Conservation (phyloP, 208 protist species). For the Trypanosoma rangeli region DNA sequence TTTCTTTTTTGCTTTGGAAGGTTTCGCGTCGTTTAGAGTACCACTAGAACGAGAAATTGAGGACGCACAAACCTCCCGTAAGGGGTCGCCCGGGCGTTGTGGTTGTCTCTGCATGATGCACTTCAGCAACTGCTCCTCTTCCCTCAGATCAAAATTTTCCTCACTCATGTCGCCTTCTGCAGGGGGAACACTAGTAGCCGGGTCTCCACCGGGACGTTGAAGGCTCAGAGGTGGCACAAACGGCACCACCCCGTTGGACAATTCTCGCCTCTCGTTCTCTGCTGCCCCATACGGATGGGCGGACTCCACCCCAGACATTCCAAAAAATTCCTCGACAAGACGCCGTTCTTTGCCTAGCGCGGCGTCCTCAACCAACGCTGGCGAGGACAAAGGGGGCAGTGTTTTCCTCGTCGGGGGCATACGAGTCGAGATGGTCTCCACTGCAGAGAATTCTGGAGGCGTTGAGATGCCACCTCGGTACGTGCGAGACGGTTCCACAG, state of each 20-base stretch:
- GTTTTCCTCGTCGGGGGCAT: background rate
- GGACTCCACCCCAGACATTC: background rate
- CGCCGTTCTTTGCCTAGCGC: background rate
- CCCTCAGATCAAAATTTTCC: slow-evolving; percentile 18
- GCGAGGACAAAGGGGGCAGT: background rate
- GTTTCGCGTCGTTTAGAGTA: background rate
- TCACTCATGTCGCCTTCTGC: background rate
- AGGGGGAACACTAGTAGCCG: background rate
- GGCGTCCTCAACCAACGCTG: background rate
- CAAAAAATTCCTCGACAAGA: slow-evolving; percentile 3
- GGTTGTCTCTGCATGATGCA: background rate
- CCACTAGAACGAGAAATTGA: background rate
- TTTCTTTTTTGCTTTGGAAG: background rate
- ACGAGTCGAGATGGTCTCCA: background rate
- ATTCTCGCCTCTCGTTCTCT: background rate
- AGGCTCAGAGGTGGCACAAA: background rate
- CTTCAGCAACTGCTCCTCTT: slow-evolving; percentile 16
- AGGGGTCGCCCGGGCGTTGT: background rate
- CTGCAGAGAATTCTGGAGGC: background rate
- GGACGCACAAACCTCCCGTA: background rate
- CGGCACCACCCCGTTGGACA: background rate
- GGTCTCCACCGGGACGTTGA: background rate
- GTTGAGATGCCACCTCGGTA: background rate
- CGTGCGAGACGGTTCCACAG: background rate
- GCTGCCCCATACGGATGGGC: slow-evolving; percentile 12